phyloP scores from a whole-genome alignment of 768 basidiomycete species.

The Podaxis sp. region DNA sequence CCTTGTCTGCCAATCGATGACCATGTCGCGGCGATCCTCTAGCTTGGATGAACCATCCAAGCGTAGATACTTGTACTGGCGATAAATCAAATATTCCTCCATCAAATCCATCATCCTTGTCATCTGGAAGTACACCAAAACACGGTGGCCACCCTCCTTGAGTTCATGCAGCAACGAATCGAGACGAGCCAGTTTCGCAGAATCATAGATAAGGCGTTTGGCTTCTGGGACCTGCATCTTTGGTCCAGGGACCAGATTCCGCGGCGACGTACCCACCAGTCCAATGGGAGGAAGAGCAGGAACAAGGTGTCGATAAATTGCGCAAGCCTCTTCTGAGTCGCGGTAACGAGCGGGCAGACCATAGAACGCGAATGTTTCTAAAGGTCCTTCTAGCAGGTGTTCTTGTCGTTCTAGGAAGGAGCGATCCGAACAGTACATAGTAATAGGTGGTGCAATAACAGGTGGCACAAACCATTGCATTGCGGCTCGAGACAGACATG shows the following conservation, averaged over 20 bases:
- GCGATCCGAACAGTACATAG: slow-evolving; percentile 70
- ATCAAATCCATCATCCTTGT: slow-evolving; percentile 99
- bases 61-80: slow-evolving; percentile 93
- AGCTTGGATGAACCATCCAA: slow-evolving; percentile 93
- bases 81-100: slow-evolving; percentile 97
- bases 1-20: slow-evolving; percentile 99
- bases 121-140: slow-evolving; percentile 99
- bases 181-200: slow-evolving; percentile 90
- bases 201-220: slow-evolving; percentile 93
- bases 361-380: slow-evolving; percentile 76
- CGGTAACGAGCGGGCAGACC: slow-evolving; percentile 72
- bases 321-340: slow-evolving; percentile 55
- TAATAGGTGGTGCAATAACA: slow-evolving; percentile 82
- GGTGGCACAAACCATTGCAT: slow-evolving; percentile 87
- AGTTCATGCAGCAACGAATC: slow-evolving; percentile 90
- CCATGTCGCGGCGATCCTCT: slow-evolving; percentile 97
- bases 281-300: slow-evolving; percentile 69
- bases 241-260: slow-evolving; percentile 74
- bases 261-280: slow-evolving; percentile 62
- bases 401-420: slow-evolving; percentile 75
- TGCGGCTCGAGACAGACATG: slow-evolving; percentile 77
- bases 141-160: slow-evolving; percentile 90
- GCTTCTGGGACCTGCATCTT: slow-evolving; percentile 93
- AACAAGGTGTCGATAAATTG: slow-evolving; percentile 44
- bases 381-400: slow-evolving; percentile 60